Percentiles rank a stretch among this genome's conserved stretches.
phyloP scores from a whole-genome alignment of 148 eudicot species.

The Rhododendron williamsianum region DNA sequence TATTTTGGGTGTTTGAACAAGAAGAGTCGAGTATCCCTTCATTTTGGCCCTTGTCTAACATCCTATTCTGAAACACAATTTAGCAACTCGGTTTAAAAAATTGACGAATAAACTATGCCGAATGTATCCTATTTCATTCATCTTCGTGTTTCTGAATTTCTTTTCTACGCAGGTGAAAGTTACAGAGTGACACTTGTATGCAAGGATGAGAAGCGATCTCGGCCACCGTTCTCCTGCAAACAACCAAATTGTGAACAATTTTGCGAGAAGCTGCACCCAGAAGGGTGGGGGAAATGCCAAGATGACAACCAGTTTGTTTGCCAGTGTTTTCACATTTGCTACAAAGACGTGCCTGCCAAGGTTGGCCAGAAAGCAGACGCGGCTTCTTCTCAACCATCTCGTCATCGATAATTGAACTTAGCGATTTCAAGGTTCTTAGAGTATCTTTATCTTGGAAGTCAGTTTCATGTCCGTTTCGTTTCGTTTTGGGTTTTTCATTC shows the following conservation, averaged over 20 bases:
- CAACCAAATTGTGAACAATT: conserved; percentile 14
- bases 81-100: neutral
- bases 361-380: neutral
- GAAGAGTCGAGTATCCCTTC: neutral
- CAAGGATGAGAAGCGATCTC: conserved; percentile 20
- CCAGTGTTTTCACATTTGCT: conserved; percentile 34
- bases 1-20: neutral
- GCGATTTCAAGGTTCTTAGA: neutral
- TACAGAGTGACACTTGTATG: conserved; percentile 29
- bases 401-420: neutral
- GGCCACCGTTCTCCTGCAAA: conserved; percentile 19
- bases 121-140: neutral
- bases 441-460: neutral
- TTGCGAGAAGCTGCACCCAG: conserved; percentile 9
- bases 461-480: neutral
- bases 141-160: neutral
- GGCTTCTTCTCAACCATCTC: neutral
- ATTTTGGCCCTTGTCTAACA: neutral
- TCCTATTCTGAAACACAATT: neutral
- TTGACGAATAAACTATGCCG: neutral
- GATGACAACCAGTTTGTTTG: conserved; percentile 24
- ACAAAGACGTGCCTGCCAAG: neutral
- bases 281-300: conserved; percentile 37
- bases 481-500: neutral
- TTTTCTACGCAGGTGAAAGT: conserved; percentile 17